Evolutionary conservation across 768 basidiomycete species (phyloP).

Genomic region (Amanita muscaria): DNA sequence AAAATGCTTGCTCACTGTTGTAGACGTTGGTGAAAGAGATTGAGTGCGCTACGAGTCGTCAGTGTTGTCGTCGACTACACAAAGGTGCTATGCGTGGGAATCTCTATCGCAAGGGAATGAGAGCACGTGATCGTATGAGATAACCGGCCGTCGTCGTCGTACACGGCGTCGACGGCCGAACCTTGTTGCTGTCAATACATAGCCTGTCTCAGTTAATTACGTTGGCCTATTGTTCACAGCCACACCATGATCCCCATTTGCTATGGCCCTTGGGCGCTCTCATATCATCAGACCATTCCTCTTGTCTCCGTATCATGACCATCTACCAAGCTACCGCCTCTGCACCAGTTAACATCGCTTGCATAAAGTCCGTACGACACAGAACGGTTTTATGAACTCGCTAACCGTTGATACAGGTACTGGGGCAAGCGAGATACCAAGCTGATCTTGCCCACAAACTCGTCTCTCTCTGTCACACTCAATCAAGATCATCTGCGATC

Average conservation of each 20-base stretch:
- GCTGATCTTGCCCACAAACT: constrained; percentile 95
- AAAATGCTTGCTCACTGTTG: not conserved
- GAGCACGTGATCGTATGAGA: constrained; percentile 4
- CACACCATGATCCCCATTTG: no score
- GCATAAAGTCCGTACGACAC: constrained; percentile 69
- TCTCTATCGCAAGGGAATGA: not conserved
- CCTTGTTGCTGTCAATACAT: no score
- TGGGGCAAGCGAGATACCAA: constrained; percentile 98
- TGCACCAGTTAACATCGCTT: constrained; percentile 96
- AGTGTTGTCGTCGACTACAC: constrained; percentile 1
- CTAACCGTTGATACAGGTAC: constrained; percentile 47
- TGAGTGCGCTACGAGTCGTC: constrained; percentile 1
- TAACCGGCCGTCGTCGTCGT: not conserved
- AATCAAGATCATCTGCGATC: constrained; percentile 93
- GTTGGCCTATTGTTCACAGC: no score
- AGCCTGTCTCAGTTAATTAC: no score
- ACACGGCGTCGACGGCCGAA: not conserved
- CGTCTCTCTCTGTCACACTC: constrained; percentile 95
- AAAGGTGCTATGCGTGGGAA: constrained; percentile 7
- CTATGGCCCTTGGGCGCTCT: no score
- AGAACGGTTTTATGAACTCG: constrained; percentile 3
- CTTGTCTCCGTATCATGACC: constrained; percentile 35
- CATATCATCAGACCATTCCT: constrained; percentile 4
- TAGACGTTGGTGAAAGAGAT: not conserved
- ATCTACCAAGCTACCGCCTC: constrained; percentile 80